Base-by-base conservation (phyloP, 2,329 filamentous ascomycete genomes). In the Pleomassaria siparia region DNA sequence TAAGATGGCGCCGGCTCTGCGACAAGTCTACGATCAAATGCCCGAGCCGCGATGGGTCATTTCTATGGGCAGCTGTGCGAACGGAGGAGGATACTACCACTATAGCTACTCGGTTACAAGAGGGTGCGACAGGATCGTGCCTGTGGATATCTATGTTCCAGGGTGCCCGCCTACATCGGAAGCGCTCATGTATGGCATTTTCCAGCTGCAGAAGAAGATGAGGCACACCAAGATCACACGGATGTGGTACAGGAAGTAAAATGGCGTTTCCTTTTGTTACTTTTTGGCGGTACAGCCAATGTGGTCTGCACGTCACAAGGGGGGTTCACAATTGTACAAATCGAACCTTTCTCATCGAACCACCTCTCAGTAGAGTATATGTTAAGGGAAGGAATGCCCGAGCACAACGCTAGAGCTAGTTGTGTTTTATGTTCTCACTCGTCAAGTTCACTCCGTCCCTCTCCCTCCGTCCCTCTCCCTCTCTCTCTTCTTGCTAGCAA, bases 11-110 rank as follows among this genome's bases (percentile, higher is more conserved):
- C 89, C 91, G 2, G 91, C 91, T 26, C 77, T 96, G 66, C 81
- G 91, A 72, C 89, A 94, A 75, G 87, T 95, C 53, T 96, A 96
- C 76, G 91, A 96, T 72, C 91, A 95, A 78, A 95, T 95, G 90
- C 89, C 90, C 24, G 90, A 95, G 25, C 90, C 90, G 21, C 83
- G 87, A 66, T 95, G 89, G 89, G 89, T 92, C 18, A 81, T 87
- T 63, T 88, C 84, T 60, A 92, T 92, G 88, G 88, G 88, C 11
- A 88, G 84, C 64, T 92, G 88, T 71, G 88, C 88, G 51, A 91
- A 91, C 72, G 88, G 88, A 43, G 88, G 88, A 52, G 88, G 88
- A 44, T 92, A 92, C 76, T 91, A 92, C 71, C 88, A 92, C 74
- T 91, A 92, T 76, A 88, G 84, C 72, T 92, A 92, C 75, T 85